phyloP scores from a whole-genome alignment of 192 early-diverging fungal genomes.

The Phlyctochytrium planicorne region DNA sequence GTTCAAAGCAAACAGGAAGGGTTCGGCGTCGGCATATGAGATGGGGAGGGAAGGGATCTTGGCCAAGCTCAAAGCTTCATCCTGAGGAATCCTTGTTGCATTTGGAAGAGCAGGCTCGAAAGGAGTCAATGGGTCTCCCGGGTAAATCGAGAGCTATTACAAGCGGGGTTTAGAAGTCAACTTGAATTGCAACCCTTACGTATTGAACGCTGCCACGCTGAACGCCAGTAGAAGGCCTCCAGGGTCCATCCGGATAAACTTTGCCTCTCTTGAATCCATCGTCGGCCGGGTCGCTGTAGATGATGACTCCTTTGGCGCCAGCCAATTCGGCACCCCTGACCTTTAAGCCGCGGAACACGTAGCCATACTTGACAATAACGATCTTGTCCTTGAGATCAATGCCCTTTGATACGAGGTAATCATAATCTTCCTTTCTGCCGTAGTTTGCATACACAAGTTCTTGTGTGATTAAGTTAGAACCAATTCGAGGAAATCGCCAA shows the following conservation, averaged over 20 bases:
- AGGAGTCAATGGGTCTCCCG: slow-evolving; percentile 66
- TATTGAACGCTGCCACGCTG: slow-evolving; percentile 57
- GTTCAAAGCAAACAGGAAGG: slow-evolving; percentile 51
- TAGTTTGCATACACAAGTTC: slow-evolving; percentile 65
- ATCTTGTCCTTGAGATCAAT: slow-evolving; percentile 47
- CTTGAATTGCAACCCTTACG: neutral
- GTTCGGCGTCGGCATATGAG: slow-evolving; percentile 58
- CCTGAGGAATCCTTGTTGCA: slow-evolving; percentile 50
- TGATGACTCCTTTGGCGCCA: slow-evolving; percentile 55
- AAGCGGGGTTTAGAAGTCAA: neutral
- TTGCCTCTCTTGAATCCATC: slow-evolving; percentile 52
- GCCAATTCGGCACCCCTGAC: slow-evolving; percentile 51
- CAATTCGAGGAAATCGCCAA: no score
- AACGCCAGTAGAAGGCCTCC: slow-evolving; percentile 55
- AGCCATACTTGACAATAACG: slow-evolving; percentile 58
- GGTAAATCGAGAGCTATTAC: slow-evolving; percentile 32
- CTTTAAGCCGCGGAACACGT: slow-evolving; percentile 51
- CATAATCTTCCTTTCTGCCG: slow-evolving; percentile 56
- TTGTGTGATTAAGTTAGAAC: slow-evolving; percentile 42
- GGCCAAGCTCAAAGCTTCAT: slow-evolving; percentile 47
- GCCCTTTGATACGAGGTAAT: slow-evolving; percentile 31
- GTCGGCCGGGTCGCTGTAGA: slow-evolving; percentile 65
- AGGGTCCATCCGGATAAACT: slow-evolving; percentile 60
- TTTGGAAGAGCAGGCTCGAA: slow-evolving; percentile 52
- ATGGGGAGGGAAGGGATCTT: slow-evolving; percentile 64